Conservation (phyloP, 257 asterid species). For the Prunella vulgaris region DNA sequence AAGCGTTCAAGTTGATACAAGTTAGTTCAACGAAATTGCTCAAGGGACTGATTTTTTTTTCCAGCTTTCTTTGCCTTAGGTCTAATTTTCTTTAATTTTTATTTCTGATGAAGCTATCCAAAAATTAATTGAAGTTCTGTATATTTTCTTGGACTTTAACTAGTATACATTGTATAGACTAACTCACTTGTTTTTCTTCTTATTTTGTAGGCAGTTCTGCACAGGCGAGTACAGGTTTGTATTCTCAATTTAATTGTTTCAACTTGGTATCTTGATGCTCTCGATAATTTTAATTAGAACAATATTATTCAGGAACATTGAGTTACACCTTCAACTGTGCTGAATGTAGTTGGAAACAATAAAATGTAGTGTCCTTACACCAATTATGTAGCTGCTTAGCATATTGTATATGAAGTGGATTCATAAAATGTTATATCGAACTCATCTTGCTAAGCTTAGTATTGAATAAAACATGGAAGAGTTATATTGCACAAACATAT, state of each 20-base stretch:
- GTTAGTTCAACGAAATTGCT: neutral
- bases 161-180: neutral
- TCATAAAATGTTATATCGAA: neutral
- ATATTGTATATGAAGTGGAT: neutral
- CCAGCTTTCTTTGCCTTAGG: neutral
- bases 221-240: conserved; percentile 84
- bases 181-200: conserved; percentile 1
- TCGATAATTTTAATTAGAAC: neutral
- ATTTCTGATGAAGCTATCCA: too few relatives aligned
- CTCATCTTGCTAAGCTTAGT: neutral
- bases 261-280: neutral
- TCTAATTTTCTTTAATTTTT: neutral
- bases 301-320: neutral
- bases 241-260: neutral
- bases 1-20: neutral
- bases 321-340: neutral
- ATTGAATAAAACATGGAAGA: neutral
- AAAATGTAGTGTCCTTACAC: neutral
- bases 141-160: neutral
- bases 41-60: neutral
- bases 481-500: neutral
- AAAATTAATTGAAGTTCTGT: neutral
- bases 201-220: conserved; percentile 70
- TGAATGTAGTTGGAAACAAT: neutral
- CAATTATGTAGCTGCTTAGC: neutral